A percentile compares a stretch with the other conserved stretches of the same genome.
Conservation (phyloP, 768 basidiomycete genomes). For the Suillus luteus region DNA sequence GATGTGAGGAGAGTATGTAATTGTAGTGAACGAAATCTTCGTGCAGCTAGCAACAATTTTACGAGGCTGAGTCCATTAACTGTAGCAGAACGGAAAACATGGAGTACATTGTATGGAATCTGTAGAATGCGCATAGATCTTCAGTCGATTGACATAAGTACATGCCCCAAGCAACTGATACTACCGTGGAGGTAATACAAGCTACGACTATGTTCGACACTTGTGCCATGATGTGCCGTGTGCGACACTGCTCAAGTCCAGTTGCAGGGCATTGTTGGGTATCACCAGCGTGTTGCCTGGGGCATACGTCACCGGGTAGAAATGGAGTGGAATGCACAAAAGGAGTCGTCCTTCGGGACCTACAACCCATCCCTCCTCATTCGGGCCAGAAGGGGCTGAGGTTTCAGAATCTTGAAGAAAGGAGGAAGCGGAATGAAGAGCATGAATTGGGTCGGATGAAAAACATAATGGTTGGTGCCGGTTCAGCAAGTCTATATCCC, state of each 20-base stretch:
- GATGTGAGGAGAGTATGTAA: neutral
- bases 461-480: neutral
- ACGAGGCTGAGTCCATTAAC: too few species aligned
- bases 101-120: too few species aligned
- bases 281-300: conserved; percentile 4
- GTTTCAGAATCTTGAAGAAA: neutral
- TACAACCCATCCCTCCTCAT: neutral
- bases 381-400: neutral
- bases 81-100: too few species aligned
- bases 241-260: conserved; percentile 2
- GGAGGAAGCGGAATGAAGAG: neutral
- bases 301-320: conserved; percentile 1
- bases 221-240: neutral
- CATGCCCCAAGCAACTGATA: neutral
- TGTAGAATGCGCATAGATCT: neutral
- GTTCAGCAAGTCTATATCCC: neutral
- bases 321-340: neutral
- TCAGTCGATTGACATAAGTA: neutral
- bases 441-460: neutral
- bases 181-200: neutral
- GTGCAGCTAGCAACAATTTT: neutral
- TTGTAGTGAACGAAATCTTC: neutral
- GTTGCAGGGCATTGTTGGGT: neutral
- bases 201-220: neutral
- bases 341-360: conserved; percentile 3